Percentiles rank a stretch among this genome's conserved stretches.
Evolutionary conservation across 2,329 filamentous ascomycete species (phyloP).

Genomic region (Pseudopithomyces maydicus): DNA sequence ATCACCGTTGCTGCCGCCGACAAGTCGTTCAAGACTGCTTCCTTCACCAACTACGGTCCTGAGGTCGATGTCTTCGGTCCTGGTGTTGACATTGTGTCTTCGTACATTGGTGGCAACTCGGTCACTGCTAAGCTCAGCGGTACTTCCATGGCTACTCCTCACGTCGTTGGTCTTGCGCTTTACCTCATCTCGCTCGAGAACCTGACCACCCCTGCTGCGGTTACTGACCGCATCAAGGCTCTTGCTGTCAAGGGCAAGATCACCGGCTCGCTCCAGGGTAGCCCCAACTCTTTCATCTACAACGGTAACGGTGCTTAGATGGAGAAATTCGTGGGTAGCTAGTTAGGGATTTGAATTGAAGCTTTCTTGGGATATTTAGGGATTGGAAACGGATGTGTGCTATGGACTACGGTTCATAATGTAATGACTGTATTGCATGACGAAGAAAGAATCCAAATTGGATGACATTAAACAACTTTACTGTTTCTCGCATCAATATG

Average conservation of each 20-base stretch:
- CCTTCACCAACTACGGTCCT: conserved; percentile 48
- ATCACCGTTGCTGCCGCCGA: conserved; percentile 50
- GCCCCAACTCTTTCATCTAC: conserved; percentile 22
- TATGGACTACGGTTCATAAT: no score
- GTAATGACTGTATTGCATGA: no score
- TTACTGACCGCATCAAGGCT: conserved; percentile 21
- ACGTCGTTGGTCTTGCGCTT: conserved; percentile 68
- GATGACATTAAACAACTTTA: no score
- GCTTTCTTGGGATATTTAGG: no score
- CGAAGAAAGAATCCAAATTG: no score
- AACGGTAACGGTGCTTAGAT: conserved; percentile 28
- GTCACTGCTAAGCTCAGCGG: conserved; percentile 53
- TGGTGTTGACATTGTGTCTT: conserved; percentile 51
- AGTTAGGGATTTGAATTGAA: no score
- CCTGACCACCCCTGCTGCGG: conserved; percentile 15
- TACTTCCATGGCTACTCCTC: conserved; percentile 69
- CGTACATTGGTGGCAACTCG: conserved; percentile 50
- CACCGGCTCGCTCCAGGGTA: conserved; percentile 16
- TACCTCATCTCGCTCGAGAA: conserved; percentile 63
- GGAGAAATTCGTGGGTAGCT: no score
- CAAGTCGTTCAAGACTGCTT: conserved; percentile 39
- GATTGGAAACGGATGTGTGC: no score
- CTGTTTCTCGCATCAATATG: no score
- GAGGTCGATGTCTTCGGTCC: conserved; percentile 47
- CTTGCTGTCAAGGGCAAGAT: conserved; percentile 12